Evolutionary conservation across 2,329 filamentous ascomycete genomes (phyloP).

Genomic region (Ceratocystis diversiconidia): DNA sequence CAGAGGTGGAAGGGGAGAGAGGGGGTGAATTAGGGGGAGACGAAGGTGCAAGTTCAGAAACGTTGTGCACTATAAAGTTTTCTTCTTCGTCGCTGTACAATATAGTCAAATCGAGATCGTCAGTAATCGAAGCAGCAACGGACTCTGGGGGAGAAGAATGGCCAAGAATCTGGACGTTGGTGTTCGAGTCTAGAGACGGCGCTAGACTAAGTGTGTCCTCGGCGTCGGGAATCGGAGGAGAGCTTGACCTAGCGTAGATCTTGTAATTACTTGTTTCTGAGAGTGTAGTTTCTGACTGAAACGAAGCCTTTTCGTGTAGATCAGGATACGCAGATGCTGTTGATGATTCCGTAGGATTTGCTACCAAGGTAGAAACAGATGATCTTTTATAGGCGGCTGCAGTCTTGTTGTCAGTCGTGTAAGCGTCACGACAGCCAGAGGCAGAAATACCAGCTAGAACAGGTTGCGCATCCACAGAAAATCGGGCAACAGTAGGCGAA

Average conservation of each 20-base stretch:
- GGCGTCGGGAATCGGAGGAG: constrained; percentile 22
- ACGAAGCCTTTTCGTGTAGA: constrained; percentile 16
- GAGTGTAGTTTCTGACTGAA: constrained; percentile 28
- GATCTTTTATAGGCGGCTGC: constrained; percentile 14
- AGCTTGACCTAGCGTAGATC: constrained; percentile 34
- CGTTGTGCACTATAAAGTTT: constrained; percentile 19
- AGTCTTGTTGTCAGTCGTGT: constrained; percentile 1
- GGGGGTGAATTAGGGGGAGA: constrained; percentile 18
- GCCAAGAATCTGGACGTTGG: constrained; percentile 38
- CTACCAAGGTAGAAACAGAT: constrained; percentile 20
- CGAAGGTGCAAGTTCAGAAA: constrained; percentile 21
- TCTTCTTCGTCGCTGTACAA: constrained; percentile 18
- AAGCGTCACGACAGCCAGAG: constrained; percentile 20
- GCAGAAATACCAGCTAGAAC: constrained; percentile 25
- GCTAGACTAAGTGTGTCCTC: constrained; percentile 26
- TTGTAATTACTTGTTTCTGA: constrained; percentile 42
- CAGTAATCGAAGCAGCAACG: constrained; percentile 28
- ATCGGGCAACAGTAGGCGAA: constrained; percentile 18
- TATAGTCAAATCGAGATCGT: constrained; percentile 39
- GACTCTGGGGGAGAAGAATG: constrained; percentile 35
- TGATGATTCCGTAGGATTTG: not conserved
- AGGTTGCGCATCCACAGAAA: constrained; percentile 22
- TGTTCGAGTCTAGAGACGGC: constrained; percentile 26
- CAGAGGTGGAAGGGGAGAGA: constrained; percentile 7
- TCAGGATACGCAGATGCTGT: constrained; percentile 9